These are phyloP conservation scores for Geotrichum australiense DNA, from an alignment of 1,139 yeast species.

Conservation along the genomic window DNA sequence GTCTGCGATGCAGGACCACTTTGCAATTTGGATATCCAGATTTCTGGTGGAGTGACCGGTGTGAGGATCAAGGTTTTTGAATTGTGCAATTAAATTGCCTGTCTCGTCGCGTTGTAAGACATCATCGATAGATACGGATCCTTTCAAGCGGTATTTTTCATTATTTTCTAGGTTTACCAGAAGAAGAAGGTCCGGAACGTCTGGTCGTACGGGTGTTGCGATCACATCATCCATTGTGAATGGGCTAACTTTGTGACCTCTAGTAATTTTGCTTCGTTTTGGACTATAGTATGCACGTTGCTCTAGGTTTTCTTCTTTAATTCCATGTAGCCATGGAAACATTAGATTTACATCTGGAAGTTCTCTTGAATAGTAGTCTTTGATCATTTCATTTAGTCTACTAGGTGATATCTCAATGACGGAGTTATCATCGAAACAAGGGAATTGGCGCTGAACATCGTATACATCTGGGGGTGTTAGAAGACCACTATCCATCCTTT, in stretches of 20 bases:
- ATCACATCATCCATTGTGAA: constrained; percentile 15
- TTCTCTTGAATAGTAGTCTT: constrained; percentile 35
- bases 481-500: no score
- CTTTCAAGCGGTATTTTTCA: background rate
- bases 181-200: background rate
- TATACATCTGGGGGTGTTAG: no score
- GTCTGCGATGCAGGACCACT: constrained; percentile 60
- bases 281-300: constrained; percentile 32
- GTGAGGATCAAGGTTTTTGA: constrained; percentile 43
- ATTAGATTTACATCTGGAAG: constrained; percentile 63
- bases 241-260: background rate
- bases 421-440: no score
- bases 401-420: no score
- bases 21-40: constrained; percentile 69
- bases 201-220: background rate
- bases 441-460: no score
- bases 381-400: no score
- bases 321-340: constrained; percentile 90
- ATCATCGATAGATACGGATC: background rate
- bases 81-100: constrained; percentile 18
- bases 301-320: constrained; percentile 29
- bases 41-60: constrained; percentile 65
- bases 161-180: background rate
- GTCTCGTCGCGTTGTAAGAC: background rate
- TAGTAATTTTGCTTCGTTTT: constrained; percentile 6